phyloP scores from a whole-genome alignment of 495 filamentous ascomycete genomes.

The Parachaetomium inaequale region DNA sequence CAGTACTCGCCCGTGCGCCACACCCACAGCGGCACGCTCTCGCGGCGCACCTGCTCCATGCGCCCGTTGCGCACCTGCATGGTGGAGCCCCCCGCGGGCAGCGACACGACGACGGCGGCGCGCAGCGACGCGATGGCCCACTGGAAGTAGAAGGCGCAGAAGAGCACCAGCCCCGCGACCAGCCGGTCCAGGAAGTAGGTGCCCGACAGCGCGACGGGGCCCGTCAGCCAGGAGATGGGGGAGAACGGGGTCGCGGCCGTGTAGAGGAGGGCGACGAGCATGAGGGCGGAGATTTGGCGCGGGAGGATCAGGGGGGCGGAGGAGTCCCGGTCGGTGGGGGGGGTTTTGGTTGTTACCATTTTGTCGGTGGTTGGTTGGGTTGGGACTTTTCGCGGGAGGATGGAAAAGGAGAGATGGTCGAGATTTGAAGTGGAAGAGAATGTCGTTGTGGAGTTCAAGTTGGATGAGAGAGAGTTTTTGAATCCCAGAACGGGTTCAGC shows the following conservation, averaged over 20 bases:
- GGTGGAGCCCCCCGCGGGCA: constrained; percentile 6
- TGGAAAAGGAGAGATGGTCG: no score
- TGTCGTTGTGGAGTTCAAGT: not conserved
- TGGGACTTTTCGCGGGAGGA: not conserved
- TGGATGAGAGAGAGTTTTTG: not conserved
- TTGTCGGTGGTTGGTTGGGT: not conserved
- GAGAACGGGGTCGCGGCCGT: constrained; percentile 22
- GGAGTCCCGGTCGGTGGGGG: no score
- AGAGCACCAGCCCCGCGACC: constrained; percentile 17
- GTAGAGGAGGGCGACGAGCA: constrained; percentile 18
- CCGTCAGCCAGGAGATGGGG: constrained; percentile 10
- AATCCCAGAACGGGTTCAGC: not conserved
- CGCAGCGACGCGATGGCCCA: constrained; percentile 21
- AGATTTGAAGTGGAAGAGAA: not conserved
- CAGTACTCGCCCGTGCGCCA: not conserved
- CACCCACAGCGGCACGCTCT: not conserved
- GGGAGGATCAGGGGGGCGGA: not conserved
- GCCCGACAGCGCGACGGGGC: not conserved
- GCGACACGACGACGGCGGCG: not conserved
- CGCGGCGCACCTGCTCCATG: not conserved
- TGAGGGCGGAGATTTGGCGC: not conserved
- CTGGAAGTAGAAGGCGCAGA: constrained; percentile 25
- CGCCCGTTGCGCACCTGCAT: constrained; percentile 15
- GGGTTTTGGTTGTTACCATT: not conserved
- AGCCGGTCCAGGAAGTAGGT: constrained; percentile 16